Evolutionary conservation across 805 yeast genomes (phyloP).

Genomic region (Metschnikowia cubensis): DNA sequence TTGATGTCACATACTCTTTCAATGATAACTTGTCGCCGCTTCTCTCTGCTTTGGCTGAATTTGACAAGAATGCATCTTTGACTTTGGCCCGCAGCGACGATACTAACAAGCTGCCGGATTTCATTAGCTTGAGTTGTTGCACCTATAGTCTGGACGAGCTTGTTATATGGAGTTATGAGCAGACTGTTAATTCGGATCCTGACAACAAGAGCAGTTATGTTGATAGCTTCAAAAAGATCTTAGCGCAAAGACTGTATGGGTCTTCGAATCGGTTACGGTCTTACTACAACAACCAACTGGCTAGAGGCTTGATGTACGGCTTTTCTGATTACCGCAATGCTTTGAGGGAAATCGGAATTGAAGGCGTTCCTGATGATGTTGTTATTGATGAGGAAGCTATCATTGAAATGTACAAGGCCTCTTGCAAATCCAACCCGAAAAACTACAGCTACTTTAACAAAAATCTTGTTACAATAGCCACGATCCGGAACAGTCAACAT

Average conservation of each 20-base stretch:
- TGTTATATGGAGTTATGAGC: conserved; percentile 38
- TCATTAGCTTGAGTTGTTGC: conserved; percentile 28
- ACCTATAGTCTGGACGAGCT: conserved; percentile 37
- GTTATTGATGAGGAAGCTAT: conserved; percentile 32
- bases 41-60: conserved; percentile 33
- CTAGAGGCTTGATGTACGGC: conserved; percentile 33
- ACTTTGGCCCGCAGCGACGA: conserved; percentile 21
- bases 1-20: conserved; percentile 24
- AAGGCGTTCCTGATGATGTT: conserved; percentile 13
- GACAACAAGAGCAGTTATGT: conserved; percentile 33
- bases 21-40: conserved; percentile 32
- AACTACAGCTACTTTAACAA: conserved; percentile 35
- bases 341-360: conserved; percentile 30
- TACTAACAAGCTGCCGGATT: conserved; percentile 24
- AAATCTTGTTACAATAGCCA: conserved; percentile 26
- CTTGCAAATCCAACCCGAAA: conserved; percentile 30
- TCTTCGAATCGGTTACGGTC: conserved; percentile 23
- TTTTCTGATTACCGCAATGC: conserved; percentile 31
- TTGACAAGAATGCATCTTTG: conserved; percentile 32
- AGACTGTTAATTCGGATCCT: conserved; percentile 31
- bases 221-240: conserved; percentile 30
- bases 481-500: conserved; percentile 21
- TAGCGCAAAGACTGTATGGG: conserved; percentile 16
- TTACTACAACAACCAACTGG: conserved; percentile 25
- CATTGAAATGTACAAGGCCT: conserved; percentile 31